Conservation (phyloP, 108 stramenopile genomes). For the Skeletonema tropicum region DNA sequence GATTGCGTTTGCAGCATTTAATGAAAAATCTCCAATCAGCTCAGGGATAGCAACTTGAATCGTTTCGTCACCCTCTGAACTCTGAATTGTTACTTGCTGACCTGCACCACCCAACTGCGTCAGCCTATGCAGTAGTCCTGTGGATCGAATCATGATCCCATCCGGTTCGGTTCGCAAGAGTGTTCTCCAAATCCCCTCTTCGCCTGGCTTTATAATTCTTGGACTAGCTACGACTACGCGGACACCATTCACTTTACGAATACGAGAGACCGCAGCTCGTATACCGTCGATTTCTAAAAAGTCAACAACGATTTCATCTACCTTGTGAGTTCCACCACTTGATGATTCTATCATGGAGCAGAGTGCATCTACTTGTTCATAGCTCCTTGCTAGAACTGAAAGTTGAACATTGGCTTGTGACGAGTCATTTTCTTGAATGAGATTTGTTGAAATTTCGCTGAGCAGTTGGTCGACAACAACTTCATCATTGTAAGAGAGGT, state of each 20-base stretch:
- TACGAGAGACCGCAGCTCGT: constrained; percentile 52
- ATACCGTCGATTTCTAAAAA: constrained; percentile 81
- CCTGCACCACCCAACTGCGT: constrained; percentile 53
- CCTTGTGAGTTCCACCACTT: background rate
- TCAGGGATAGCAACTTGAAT: constrained; percentile 61
- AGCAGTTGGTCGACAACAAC: constrained; percentile 33
- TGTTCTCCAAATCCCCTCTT: constrained; percentile 69
- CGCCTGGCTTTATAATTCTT: constrained; percentile 75
- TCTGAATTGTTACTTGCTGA: constrained; percentile 20
- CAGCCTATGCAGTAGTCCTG: constrained; percentile 67
- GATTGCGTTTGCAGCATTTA: constrained; percentile 75
- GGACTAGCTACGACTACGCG: constrained; percentile 68
- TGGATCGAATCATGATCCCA: constrained; percentile 66
- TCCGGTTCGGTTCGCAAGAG: constrained; percentile 62
- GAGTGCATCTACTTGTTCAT: constrained; percentile 60
- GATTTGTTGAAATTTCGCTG: constrained; percentile 11
- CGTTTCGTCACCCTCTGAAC: constrained; percentile 28
- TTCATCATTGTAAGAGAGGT: constrained; percentile 3
- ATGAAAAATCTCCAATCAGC: constrained; percentile 72
- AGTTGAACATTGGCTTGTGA: constrained; percentile 10
- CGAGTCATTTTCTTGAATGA: background rate
- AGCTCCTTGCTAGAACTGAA: constrained; percentile 59
- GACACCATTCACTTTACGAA: constrained; percentile 40
- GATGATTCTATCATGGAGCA: constrained; percentile 58
- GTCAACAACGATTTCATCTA: constrained; percentile 75